Base-by-base conservation (phyloP, 2,329 filamentous ascomycete species). In the Helicocarpus griseus region DNA sequence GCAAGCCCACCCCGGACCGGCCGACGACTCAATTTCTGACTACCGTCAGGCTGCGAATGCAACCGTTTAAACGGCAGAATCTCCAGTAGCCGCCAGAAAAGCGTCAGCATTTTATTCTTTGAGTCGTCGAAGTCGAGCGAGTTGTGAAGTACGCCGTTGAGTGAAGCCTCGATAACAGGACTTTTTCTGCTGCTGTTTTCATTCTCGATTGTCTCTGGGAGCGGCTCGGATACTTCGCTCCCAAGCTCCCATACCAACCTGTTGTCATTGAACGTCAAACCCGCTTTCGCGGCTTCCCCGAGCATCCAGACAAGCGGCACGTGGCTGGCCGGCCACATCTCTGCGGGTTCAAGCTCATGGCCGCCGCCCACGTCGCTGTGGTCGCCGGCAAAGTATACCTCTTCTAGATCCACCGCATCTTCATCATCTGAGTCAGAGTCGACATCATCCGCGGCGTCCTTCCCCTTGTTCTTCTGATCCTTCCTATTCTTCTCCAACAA, bases 181-280 rank as follows among this genome's bases (percentile, higher is more conserved):
- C n/a, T n/a, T n/a, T n/a, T n/a, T n/a, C n/a, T n/a, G n/a, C n/a
- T 21, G 17, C 26, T 29, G 40, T 24, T 8, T 3, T 5, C 21
- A 9, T 43, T 4, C 2, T 31, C 29, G 8, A 9, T 21, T 17
- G 17, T 2, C 13, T 9, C 43, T 14, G 11, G 43, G 43, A 8
- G 22, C 2, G 11, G 22, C 2, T 19, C 3, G 19, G 17, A 31
- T 33, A n/a, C 11, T 24, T 31, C 26, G 7, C 19, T 31, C 26
- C 6, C 11, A 11, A 11, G 7, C 14, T 33, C 26, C 9, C 7
- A 11, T 5, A 40, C 24, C 19, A 40, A 13, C 38, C 14, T 5
- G n/a, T 13, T 40, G 1, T 21, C 14, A 9, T 33, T 24, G 24
- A 91, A 87, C 0, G 73, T 69, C 13, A 91, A 75, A 0, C 86